Evolutionary conservation across 306 rosid species (phyloP).

Genomic region (Lathyrus sativus): DNA sequence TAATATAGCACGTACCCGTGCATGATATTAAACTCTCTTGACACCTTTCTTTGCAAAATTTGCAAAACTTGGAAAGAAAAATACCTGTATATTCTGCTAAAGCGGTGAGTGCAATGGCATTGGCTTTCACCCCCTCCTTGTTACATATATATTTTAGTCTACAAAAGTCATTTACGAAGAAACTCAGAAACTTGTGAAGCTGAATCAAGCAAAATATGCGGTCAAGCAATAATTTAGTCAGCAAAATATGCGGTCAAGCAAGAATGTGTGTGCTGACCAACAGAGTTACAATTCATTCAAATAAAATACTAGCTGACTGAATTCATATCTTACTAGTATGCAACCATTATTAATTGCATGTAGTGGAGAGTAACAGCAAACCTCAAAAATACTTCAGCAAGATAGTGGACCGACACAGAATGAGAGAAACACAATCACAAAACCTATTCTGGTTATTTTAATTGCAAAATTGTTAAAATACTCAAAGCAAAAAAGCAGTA

Average conservation of each 20-base stretch:
- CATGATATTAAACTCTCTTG: not conserved
- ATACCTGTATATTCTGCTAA: slow-evolving; percentile 86
- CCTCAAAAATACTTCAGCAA: not conserved
- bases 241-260: slow-evolving; percentile 19
- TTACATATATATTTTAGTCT: slow-evolving; percentile 90
- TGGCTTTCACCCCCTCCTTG: slow-evolving; percentile 85
- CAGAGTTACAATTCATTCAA: slow-evolving; percentile 21
- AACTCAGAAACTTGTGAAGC: slow-evolving; percentile 21
- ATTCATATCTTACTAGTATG: slow-evolving; percentile 7
- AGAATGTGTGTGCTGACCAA: not conserved
- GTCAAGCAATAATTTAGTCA: no score
- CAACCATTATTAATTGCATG: not conserved
- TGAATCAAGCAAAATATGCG: slow-evolving; percentile 18
- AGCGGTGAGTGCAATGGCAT: slow-evolving; percentile 75
- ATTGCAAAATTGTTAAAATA: not conserved
- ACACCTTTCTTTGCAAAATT: not conserved
- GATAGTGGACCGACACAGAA: not conserved
- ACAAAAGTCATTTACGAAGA: slow-evolving; percentile 28
- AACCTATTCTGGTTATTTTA: not conserved
- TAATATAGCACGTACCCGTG: no score
- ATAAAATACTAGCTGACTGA: slow-evolving; percentile 1
- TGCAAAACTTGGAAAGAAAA: slow-evolving; percentile 35
- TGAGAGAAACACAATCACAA: not conserved
- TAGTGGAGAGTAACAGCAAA: not conserved
- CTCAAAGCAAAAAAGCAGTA: not conserved